Base-by-base conservation (phyloP, 73 alveolate genomes). In the Paramecium octaurelia region DNA sequence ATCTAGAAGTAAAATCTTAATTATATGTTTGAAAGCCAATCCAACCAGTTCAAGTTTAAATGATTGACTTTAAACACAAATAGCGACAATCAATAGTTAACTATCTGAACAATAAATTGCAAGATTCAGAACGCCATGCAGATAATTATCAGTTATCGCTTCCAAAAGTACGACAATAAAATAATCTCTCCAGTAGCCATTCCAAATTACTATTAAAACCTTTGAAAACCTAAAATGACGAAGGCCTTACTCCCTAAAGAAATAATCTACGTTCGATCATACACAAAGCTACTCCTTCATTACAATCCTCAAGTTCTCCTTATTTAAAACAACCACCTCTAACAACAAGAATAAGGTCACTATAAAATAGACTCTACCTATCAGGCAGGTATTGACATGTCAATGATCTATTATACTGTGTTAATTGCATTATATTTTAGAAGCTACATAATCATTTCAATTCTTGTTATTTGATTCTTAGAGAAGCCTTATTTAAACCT, bases 1-100 rank as follows among this genome's bases (percentile, higher is more conserved):
- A 64, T 24, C 16, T 64, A 11, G 84, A 64, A 23, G 84, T 64
- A 64, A 9, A n/a, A 31, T 8, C 7, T 31, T 12, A 12, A 64
- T 34, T 64, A 20, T 64, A 64, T 64, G 31, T 16, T 10, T 54
- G 31, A 7, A 18, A 64, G 84, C 84, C 84, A 4, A 64, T 34
- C 20, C 12, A 64, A 8, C 84, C 84, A 64, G 84, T 64, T 7
- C 46, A 64, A 64, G 84, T 64, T 64, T 64, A 64, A 20, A 64
- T 64, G 84, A 64, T 64, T 64, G 84, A 64, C n/a, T 64, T 64
- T 64, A 64, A 64, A 24, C 84, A 64, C 84, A 64, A 64, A 27
- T 5, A 64, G 24, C 54, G 84, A 27, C 8, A 64, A 64, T 64
- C 84, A 31, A 64, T 64, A 12, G 84, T 64, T 1, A 64, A 64